These are phyloP conservation scores for Citrus unshiu DNA, from an alignment of 345 rosid genomes.

Conservation along the genomic window DNA sequence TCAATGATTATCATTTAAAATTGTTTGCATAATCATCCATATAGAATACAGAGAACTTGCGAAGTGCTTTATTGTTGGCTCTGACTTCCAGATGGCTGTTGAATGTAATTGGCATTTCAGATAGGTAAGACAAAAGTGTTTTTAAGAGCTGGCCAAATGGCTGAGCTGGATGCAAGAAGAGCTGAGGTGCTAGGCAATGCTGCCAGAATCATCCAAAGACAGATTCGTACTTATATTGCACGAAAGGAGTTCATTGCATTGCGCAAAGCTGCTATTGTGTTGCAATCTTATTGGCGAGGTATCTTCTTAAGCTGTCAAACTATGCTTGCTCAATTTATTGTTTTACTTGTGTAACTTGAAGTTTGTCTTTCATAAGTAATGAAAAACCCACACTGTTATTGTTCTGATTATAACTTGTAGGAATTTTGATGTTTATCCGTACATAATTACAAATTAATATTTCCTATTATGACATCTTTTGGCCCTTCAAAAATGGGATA, in stretches of 20 bases:
- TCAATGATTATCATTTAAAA: neutral
- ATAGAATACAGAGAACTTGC: neutral
- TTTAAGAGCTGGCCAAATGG: constrained; percentile 99
- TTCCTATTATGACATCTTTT: neutral
- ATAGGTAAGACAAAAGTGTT: constrained; percentile 90
- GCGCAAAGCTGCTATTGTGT: constrained; percentile 72
- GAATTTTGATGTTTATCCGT: neutral
- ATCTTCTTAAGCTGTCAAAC: constrained; percentile 18
- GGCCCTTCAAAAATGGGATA: neutral
- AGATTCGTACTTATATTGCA: constrained; percentile 77
- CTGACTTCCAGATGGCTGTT: constrained; percentile 9
- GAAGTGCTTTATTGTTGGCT: neutral
- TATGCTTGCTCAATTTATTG: neutral
- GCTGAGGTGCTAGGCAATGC: constrained; percentile 98
- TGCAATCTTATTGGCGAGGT: constrained; percentile 95
- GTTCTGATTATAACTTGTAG: neutral
- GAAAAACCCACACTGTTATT: neutral
- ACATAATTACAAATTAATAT: neutral
- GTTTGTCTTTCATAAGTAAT: neutral
- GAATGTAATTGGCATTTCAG: constrained; percentile 43
- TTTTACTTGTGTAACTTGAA: neutral
- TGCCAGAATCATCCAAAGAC: constrained; percentile 90
- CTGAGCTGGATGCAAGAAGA: constrained; percentile 96
- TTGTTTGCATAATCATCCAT: constrained; percentile 1
- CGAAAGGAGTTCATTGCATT: constrained; percentile 72